Evolutionary conservation across 257 asterid genomes (phyloP), one percentile per base, ranked within the genome.

Genomic region (Mitragyna speciosa): DNA sequence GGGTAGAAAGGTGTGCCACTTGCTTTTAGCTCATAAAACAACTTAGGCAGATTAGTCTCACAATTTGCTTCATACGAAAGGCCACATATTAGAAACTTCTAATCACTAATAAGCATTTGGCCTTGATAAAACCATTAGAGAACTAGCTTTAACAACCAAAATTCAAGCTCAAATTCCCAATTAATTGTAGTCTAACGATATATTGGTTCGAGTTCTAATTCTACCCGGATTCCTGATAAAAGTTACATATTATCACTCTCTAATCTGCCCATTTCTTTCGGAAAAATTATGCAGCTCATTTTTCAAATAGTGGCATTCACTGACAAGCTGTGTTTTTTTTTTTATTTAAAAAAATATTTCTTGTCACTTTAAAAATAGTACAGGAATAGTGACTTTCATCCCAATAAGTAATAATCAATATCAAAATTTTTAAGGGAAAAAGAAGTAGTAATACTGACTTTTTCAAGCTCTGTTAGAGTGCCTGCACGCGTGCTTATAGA

Each of bases 1-100:
- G 61, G 76, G 76, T 72, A 41, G 61, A 72, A 72, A 26, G 30
- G 14, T 48, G 47, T 72, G 76, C 76, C 72, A 72, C 54, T 48
- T 72, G 76, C 47, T 72, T 48, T 47, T 5, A 43, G 8, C 19
- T 24, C 43, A 48, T 47, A 72, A 66, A 31, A 14, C 30, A n/a
- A 70, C 8, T 24, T 22, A 43, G 56, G 15, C 71, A 66, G 11
- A 66, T 28, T 31, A 66, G 71, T 66, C 31, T 8, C 26, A 59
- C 66, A 59, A n/a, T n/a, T 59, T 15, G 24, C 66, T n/a, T 24
- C 31, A n/a, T 11, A 19, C n/a, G 15, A 59, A 24, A 24, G 66
- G 31, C 31, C 22, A 12, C 31, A 59, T 59, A 8, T 26, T 24
- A 24, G 5, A 59, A 59, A 24, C 66, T 59, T 59, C 31, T 59